These are phyloP conservation scores for Exophiala sideris DNA, from an alignment of 2,329 filamentous ascomycete species.

Conservation along the genomic window DNA sequence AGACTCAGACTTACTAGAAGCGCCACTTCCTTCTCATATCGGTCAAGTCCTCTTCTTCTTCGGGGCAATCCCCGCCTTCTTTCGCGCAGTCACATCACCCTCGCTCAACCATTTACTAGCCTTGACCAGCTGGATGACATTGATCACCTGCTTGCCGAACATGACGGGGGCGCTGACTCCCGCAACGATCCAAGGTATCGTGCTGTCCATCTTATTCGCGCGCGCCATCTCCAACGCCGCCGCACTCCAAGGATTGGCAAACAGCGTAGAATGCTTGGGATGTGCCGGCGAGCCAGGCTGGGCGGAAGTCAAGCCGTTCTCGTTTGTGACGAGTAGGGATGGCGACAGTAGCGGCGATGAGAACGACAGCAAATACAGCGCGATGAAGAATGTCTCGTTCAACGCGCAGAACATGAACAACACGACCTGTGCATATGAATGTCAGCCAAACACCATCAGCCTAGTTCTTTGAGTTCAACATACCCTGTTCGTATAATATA, in stretches of 20 bases:
- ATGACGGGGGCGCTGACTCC: slow-evolving; percentile 81
- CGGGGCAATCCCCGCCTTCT: slow-evolving; percentile 39
- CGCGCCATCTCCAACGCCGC: slow-evolving; percentile 87
- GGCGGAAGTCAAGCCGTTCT: slow-evolving; percentile 54
- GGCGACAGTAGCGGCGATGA: slow-evolving; percentile 85
- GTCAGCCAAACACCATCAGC: slow-evolving; percentile 3
- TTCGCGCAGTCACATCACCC: slow-evolving; percentile 71
- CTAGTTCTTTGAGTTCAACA: slow-evolving; percentile 31
- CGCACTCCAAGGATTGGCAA: slow-evolving; percentile 86
- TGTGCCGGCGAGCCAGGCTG: slow-evolving; percentile 66
- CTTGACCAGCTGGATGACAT: slow-evolving; percentile 89
- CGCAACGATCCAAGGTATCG: slow-evolving; percentile 74
- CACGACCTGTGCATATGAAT: slow-evolving; percentile 61
- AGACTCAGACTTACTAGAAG: background rate
- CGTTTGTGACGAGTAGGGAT: slow-evolving; percentile 61
- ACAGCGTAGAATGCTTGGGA: slow-evolving; percentile 68
- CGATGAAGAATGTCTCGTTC: slow-evolving; percentile 98
- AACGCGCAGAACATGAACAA: slow-evolving; percentile 85
- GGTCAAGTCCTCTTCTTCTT: slow-evolving; percentile 14
- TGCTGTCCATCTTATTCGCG: slow-evolving; percentile 86
- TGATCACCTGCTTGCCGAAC: slow-evolving; percentile 88
- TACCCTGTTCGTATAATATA: slow-evolving; percentile 98
- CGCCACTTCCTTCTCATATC: background rate
- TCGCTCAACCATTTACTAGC: slow-evolving; percentile 89
- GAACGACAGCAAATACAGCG: slow-evolving; percentile 95